A percentile compares a stretch with the other conserved stretches of the same genome.
Conservation (phyloP, 1,284 basidiomycete genomes). For the Microbotryum lychnidis-dioicae region DNA sequence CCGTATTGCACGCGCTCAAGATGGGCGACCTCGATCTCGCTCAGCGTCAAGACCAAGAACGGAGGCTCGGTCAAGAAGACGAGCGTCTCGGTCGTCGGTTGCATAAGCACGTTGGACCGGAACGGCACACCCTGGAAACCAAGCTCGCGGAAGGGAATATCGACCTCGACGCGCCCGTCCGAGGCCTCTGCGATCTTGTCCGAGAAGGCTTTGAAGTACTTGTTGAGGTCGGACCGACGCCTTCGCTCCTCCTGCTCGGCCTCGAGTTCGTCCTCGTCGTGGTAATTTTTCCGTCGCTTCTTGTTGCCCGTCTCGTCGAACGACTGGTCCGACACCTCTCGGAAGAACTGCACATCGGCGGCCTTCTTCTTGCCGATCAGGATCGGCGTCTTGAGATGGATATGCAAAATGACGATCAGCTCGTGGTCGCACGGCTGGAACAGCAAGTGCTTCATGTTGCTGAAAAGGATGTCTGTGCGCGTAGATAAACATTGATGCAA, state of each 20-base stretch:
- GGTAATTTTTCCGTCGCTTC: slow-evolving; percentile 82
- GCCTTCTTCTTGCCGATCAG: slow-evolving; percentile 99
- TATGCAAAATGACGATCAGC: slow-evolving; percentile 85
- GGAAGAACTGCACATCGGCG: slow-evolving; percentile 96
- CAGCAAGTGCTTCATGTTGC: slow-evolving; percentile 97
- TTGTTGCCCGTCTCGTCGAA: slow-evolving; percentile 99
- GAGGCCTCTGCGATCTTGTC: slow-evolving; percentile 81
- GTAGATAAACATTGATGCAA: slow-evolving; percentile 7
- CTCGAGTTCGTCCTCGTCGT: slow-evolving; percentile 98
- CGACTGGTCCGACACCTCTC: slow-evolving; percentile 94
- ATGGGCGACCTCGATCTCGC: slow-evolving; percentile 93
- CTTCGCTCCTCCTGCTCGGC: slow-evolving; percentile 95
- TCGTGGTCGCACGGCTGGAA: slow-evolving; percentile 99
- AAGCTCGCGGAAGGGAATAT: slow-evolving; percentile 94
- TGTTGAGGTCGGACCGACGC: slow-evolving; percentile 80
- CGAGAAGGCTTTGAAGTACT: slow-evolving; percentile 88
- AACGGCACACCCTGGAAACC: slow-evolving; percentile 96
- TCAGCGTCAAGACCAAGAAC: slow-evolving; percentile 88
- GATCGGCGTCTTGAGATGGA: slow-evolving; percentile 91
- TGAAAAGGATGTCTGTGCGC: slow-evolving; percentile 75
- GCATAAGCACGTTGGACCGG: slow-evolving; percentile 85
- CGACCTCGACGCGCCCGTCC: slow-evolving; percentile 77
- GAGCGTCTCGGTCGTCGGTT: slow-evolving; percentile 94
- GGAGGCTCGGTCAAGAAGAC: slow-evolving; percentile 93
- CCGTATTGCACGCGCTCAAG: slow-evolving; percentile 96